Conservation (phyloP, 768 basidiomycete genomes). For the Punctularia strigosozonata region DNA sequence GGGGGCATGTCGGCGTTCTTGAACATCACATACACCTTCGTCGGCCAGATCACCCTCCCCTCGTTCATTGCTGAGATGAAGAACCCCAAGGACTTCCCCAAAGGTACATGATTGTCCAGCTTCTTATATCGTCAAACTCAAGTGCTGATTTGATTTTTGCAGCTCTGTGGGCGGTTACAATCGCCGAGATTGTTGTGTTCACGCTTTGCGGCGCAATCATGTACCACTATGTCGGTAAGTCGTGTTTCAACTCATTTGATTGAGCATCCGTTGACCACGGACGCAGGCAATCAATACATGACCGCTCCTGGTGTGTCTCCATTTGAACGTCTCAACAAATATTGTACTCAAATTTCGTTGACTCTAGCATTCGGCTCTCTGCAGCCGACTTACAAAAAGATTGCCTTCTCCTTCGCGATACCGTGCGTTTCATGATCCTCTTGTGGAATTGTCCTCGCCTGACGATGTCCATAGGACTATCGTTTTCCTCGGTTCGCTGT, state of each 20-base stretch:
- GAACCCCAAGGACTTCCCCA: constrained; percentile 33
- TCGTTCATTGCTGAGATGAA: constrained; percentile 38
- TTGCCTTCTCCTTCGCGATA: constrained; percentile 33
- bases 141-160: background rate
- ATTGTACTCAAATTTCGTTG: too few relatives aligned
- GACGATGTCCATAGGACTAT: too few relatives aligned
- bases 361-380: constrained; percentile 29
- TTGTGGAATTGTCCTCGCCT: too few relatives aligned
- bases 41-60: constrained; percentile 33
- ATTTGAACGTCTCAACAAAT: too few relatives aligned
- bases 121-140: background rate
- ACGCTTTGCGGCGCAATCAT: constrained; percentile 31
- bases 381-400: constrained; percentile 23
- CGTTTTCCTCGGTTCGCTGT: constrained; percentile 31
- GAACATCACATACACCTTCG: constrained; percentile 33
- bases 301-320: constrained; percentile 32
- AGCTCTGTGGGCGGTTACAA: constrained; percentile 32
- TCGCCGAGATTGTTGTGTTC: constrained; percentile 29
- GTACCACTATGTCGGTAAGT: constrained; percentile 25
- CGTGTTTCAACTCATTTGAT: background rate
- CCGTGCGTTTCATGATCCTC: too few relatives aligned
- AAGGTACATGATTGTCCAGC: constrained; percentile 15
- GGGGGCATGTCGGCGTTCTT: constrained; percentile 33
- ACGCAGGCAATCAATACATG: constrained; percentile 28
- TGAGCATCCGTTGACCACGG: background rate